phyloP scores from a whole-genome alignment of 805 yeast species.

The Cyberlindnera xylosilytica region DNA sequence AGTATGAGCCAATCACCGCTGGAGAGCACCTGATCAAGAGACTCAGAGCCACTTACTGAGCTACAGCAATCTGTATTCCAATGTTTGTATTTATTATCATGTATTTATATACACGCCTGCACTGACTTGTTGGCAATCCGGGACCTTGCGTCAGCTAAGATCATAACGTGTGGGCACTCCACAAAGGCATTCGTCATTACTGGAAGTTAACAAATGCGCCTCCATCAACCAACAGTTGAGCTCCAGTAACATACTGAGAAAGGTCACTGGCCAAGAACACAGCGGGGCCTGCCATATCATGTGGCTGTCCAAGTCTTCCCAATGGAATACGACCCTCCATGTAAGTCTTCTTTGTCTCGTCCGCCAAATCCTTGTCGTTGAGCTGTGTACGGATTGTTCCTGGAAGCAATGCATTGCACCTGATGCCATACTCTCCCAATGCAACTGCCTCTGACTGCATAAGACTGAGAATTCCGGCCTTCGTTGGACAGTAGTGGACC shows the following conservation, averaged over 20 bases:
- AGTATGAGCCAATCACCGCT: slow-evolving; percentile 23
- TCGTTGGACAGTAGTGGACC: slow-evolving; percentile 46
- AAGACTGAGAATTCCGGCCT: slow-evolving; percentile 42
- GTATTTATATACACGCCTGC: too few relatives aligned
- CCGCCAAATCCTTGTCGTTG: slow-evolving; percentile 40
- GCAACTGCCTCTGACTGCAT: slow-evolving; percentile 44
- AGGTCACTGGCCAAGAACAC: slow-evolving; percentile 38
- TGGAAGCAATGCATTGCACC: slow-evolving; percentile 44
- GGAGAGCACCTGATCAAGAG: slow-evolving; percentile 20
- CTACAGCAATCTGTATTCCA: too few relatives aligned
- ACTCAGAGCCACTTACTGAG: slow-evolving; percentile 17
- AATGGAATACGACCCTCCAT: slow-evolving; percentile 41
- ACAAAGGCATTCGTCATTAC: too few relatives aligned
- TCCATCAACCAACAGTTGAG: slow-evolving; percentile 43
- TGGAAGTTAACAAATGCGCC: slow-evolving; percentile 46
- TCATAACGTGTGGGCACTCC: too few relatives aligned
- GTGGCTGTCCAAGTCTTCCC: slow-evolving; percentile 36
- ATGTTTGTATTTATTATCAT: too few relatives aligned
- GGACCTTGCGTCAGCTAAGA: too few relatives aligned
- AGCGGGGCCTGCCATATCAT: slow-evolving; percentile 42
- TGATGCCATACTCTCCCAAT: slow-evolving; percentile 40
- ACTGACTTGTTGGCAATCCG: too few relatives aligned
- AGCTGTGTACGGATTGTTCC: slow-evolving; percentile 42
- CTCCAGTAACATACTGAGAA: slow-evolving; percentile 37
- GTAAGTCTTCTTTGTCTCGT: slow-evolving; percentile 32